phyloP scores from a whole-genome alignment of 495 filamentous ascomycete species.

The Talaromyces borbonicus region DNA sequence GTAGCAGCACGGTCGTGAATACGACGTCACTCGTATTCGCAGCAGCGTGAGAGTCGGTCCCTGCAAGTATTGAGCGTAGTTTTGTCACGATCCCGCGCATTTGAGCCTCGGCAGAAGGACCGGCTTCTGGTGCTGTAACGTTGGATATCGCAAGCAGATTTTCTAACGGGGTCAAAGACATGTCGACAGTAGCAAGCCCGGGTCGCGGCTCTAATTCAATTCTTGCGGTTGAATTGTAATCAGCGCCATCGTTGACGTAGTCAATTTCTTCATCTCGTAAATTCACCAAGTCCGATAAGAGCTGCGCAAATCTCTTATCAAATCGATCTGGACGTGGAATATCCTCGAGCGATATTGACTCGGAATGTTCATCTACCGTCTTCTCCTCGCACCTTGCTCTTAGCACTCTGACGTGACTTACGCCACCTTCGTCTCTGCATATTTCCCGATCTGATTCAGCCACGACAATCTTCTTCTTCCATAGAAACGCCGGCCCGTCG shows the following conservation, averaged over 20 bases:
- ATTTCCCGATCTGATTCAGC: constrained; percentile 40
- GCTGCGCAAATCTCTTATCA: constrained; percentile 31
- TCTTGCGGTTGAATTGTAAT: too few species aligned
- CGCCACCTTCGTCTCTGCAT: constrained; percentile 59
- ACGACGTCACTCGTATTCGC: constrained; percentile 48
- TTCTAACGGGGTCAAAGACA: background rate
- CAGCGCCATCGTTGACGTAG: background rate
- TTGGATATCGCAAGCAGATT: constrained; percentile 32
- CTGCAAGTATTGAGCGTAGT: constrained; percentile 20
- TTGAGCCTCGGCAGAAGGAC: constrained; percentile 28
- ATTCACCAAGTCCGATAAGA: too few species aligned
- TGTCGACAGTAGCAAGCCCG: background rate
- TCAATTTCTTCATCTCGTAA: constrained; percentile 7
- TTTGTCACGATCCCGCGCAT: constrained; percentile 35
- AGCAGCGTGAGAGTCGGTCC: constrained; percentile 8
- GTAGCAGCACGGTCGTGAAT: constrained; percentile 66
- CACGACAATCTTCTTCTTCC: constrained; percentile 61
- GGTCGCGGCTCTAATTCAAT: background rate
- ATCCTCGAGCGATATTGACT: constrained; percentile 25
- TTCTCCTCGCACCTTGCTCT: constrained; percentile 50
- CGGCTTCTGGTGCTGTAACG: constrained; percentile 32
- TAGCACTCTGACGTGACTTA: constrained; percentile 50
- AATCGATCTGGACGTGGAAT: constrained; percentile 34
- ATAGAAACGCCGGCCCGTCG: constrained; percentile 63
- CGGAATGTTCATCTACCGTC: constrained; percentile 10